Evolutionary conservation across 1,284 basidiomycete genomes (phyloP).

Genomic region (Megacollybia platyphylla): DNA sequence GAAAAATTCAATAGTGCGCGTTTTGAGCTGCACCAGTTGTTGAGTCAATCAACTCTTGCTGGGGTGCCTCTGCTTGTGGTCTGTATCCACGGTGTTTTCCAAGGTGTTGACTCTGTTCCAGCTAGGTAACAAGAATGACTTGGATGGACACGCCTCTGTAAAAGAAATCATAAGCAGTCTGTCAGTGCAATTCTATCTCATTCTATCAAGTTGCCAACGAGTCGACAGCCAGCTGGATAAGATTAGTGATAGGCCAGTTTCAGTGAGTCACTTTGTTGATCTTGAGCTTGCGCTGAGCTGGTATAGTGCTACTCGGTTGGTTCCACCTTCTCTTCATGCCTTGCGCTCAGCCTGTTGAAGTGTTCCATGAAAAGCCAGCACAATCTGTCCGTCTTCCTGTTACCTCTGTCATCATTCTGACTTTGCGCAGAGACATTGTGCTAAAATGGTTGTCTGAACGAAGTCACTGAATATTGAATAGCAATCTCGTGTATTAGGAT

Average conservation of each 20-base stretch:
- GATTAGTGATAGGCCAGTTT: conserved; percentile 75
- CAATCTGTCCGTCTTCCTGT: conserved; percentile 52
- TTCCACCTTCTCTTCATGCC: conserved; percentile 5
- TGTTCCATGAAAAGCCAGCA: conserved; percentile 93
- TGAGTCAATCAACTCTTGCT: conserved; percentile 59
- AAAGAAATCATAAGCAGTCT: conserved; percentile 80
- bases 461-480: conserved; percentile 32
- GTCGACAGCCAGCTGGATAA: conserved; percentile 60
- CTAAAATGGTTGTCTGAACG: conserved; percentile 59
- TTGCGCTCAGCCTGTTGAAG: conserved; percentile 21
- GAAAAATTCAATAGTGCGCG: conserved; percentile 80
- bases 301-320: conserved; percentile 69
- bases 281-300: conserved; percentile 7
- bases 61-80: conserved; percentile 86
- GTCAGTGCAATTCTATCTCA: conserved; percentile 27
- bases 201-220: background rate
- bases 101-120: conserved; percentile 14
- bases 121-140: conserved; percentile 94
- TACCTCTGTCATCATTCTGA: background rate
- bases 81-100: conserved; percentile 12
- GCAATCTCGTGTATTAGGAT: background rate
- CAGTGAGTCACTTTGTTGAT: conserved; percentile 37
- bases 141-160: conserved; percentile 68
- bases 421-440: conserved; percentile 46
- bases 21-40: conserved; percentile 83